phyloP scores from a whole-genome alignment of 805 yeast species.

The Pichia manshurica region DNA sequence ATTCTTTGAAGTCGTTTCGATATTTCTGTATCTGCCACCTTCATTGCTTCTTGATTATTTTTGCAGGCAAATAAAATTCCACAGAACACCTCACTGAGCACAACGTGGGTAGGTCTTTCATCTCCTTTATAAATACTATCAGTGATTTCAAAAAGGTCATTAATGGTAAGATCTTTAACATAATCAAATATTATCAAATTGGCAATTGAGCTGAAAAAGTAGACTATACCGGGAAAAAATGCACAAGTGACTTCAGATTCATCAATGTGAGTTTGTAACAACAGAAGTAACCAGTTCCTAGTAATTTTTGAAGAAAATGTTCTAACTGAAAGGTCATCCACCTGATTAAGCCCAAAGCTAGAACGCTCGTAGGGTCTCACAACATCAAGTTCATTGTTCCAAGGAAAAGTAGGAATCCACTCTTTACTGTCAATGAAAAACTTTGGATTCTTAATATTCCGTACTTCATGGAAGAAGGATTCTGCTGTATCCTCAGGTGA shows the following conservation, averaged over 20 bases:
- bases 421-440: conserved; percentile 55
- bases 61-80: conserved; percentile 55
- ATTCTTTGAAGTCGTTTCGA: conserved; percentile 39
- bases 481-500: conserved; percentile 22
- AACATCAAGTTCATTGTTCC: conserved; percentile 56
- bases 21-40: conserved; percentile 42
- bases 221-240: conserved; percentile 61
- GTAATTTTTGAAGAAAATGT: conserved; percentile 42
- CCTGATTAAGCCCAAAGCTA: conserved; percentile 29
- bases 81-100: conserved; percentile 61
- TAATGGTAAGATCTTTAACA: conserved; percentile 38
- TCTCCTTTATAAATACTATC: conserved; percentile 48
- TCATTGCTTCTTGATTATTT: conserved; percentile 25
- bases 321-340: conserved; percentile 39
- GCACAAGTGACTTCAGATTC: conserved; percentile 66
- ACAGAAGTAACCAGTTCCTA: conserved; percentile 51
- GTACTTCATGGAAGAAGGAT: conserved; percentile 47
- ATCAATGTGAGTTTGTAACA: conserved; percentile 48
- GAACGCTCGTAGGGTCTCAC: conserved; percentile 31
- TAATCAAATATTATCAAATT: conserved; percentile 42
- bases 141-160: conserved; percentile 49
- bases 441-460: conserved; percentile 38
- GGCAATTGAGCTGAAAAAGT: conserved; percentile 46
- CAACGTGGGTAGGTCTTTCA: conserved; percentile 73
- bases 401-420: conserved; percentile 64